phyloP scores from a whole-genome alignment of 2,329 filamentous ascomycete genomes.

The Trichoderma harzianum region DNA sequence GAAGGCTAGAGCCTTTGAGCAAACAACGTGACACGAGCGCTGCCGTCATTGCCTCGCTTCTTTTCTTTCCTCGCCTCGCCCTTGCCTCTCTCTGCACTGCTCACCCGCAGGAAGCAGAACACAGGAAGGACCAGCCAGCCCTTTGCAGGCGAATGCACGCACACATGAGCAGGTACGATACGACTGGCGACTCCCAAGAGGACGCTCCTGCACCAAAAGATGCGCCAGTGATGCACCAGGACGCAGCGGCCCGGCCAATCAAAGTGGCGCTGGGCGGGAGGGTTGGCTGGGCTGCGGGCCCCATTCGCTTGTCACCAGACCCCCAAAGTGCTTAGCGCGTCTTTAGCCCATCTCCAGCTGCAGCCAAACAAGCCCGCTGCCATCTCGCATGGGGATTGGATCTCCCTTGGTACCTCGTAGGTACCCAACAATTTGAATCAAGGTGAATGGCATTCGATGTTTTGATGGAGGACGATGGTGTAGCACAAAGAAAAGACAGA shows the following conservation, averaged over 20 bases:
- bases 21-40: neutral
- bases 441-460: neutral
- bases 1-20: neutral
- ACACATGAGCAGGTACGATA: slow-evolving; percentile 8
- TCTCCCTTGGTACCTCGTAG: neutral
- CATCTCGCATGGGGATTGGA: slow-evolving; percentile 5
- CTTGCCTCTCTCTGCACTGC: neutral
- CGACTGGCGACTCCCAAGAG: neutral
- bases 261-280: neutral
- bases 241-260: slow-evolving; percentile 5
- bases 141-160: neutral
- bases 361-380: neutral
- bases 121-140: neutral
- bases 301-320: slow-evolving; percentile 17
- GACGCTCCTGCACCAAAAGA: neutral
- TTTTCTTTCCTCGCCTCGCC: neutral
- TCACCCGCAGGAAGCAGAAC: neutral
- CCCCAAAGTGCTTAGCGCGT: slow-evolving; percentile 2
- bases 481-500: neutral
- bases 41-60: neutral
- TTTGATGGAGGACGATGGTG: neutral
- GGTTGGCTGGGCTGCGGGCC: slow-evolving; percentile 8
- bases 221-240: neutral
- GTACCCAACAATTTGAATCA: neutral
- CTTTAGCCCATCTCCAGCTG: neutral